A percentile compares a stretch with the other conserved stretches of the same genome.
These are phyloP conservation scores for Candida hungchunana DNA, from an alignment of 805 yeast genomes.

Conservation along the genomic window DNA sequence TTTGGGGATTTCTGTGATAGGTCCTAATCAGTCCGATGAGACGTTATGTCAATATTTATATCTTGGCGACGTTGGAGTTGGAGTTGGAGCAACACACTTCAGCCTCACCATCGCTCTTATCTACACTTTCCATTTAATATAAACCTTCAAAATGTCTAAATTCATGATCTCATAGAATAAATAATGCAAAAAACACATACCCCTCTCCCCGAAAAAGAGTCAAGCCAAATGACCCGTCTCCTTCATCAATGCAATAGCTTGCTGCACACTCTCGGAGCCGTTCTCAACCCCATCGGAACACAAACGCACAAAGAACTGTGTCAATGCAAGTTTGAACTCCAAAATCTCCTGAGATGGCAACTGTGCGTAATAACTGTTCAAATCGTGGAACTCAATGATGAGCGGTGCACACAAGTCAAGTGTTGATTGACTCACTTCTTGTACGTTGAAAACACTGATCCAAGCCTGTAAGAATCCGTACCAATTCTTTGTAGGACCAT, in stretches of 20 bases:
- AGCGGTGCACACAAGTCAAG: constrained; percentile 32
- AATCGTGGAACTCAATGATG: constrained; percentile 33
- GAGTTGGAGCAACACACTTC: too few species aligned
- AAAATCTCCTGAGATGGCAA: constrained; percentile 24
- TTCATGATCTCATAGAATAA: constrained; percentile 4
- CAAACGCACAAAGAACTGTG: constrained; percentile 22
- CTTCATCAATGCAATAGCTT: constrained; percentile 17
- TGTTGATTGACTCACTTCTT: constrained; percentile 12
- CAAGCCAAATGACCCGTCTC: constrained; percentile 10
- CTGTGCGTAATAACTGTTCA: constrained; percentile 28
- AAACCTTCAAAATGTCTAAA: too few species aligned
- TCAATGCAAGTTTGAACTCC: constrained; percentile 30
- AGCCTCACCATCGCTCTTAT: too few species aligned
- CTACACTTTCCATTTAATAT: too few species aligned
- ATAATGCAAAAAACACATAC: background rate
- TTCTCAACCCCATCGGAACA: constrained; percentile 1
- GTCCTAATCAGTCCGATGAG: background rate
- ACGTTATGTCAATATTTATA: background rate
- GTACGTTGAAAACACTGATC: constrained; percentile 28
- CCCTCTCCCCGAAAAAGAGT: background rate
- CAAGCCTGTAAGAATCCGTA: constrained; percentile 32
- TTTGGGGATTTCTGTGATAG: background rate
- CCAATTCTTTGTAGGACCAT: constrained; percentile 18
- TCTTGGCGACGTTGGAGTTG: background rate
- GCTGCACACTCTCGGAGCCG: constrained; percentile 11